These are phyloP conservation scores for Rubus parviflorus DNA, from an alignment of 306 rosid genomes.

Conservation along the genomic window DNA sequence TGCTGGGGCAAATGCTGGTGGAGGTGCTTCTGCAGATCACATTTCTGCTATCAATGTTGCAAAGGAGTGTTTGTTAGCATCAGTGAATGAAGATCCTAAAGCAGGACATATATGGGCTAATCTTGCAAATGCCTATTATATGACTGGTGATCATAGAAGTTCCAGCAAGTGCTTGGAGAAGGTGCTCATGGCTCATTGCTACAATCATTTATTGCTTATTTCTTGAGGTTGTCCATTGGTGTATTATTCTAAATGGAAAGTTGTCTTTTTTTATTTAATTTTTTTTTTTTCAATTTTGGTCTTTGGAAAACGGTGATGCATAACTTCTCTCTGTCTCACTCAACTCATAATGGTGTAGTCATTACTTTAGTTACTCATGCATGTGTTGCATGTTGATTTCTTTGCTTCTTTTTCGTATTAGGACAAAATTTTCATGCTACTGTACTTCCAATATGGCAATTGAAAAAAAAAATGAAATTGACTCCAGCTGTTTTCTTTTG, in stretches of 20 bases:
- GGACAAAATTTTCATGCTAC: neutral
- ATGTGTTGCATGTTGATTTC: neutral
- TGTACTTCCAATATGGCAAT: neutral
- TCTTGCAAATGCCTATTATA: conserved; percentile 78
- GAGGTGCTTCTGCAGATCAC: conserved; percentile 56
- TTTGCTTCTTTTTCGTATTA: neutral
- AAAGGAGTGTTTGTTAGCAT: conserved; percentile 86
- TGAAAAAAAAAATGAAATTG: neutral
- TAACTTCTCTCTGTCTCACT: neutral
- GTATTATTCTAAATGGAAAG: conserved; percentile 37
- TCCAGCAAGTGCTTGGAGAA: conserved; percentile 94
- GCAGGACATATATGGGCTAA: conserved; percentile 92
- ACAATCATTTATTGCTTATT: conserved; percentile 46
- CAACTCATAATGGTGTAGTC: neutral
- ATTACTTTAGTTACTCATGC: neutral
- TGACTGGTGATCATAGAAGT: conserved; percentile 82
- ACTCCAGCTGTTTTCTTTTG: conserved; percentile 19
- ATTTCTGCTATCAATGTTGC: conserved; percentile 68
- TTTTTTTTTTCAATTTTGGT: conserved; percentile 18
- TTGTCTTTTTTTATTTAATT: neutral
- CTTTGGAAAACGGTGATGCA: conserved; percentile 5
- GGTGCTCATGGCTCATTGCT: conserved; percentile 73
- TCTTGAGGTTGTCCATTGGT: conserved; percentile 51
- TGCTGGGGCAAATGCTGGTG: conserved; percentile 85
- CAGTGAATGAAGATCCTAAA: conserved; percentile 73